Evolutionary conservation across 2,329 filamentous ascomycete species (phyloP).

Genomic region (Hypoxylon sp.): DNA sequence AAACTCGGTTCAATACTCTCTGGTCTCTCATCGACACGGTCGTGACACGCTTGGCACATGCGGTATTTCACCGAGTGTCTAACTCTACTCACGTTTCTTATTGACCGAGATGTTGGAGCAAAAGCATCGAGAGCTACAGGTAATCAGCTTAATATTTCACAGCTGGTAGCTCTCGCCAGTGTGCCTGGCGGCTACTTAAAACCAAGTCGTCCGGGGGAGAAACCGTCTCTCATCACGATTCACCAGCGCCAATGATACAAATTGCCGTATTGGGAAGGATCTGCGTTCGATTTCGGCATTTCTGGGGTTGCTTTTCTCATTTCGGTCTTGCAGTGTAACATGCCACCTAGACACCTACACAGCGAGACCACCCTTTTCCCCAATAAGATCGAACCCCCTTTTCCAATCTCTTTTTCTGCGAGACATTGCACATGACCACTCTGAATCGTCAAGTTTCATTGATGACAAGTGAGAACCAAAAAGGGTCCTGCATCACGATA

Average conservation of each 20-base stretch:
- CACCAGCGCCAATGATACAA: slow-evolving; percentile 38
- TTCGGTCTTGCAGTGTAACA: slow-evolving; percentile 49
- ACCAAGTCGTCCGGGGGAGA: slow-evolving; percentile 19
- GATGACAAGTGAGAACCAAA: slow-evolving; percentile 30
- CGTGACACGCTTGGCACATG: slow-evolving; percentile 43
- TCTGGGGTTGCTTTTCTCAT: slow-evolving; percentile 48
- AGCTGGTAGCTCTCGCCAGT: slow-evolving; percentile 16
- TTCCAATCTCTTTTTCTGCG: slow-evolving; percentile 28
- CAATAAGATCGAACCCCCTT: slow-evolving; percentile 36
- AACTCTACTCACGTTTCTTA: slow-evolving; percentile 17
- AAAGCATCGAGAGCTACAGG: slow-evolving; percentile 24
- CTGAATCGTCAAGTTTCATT: slow-evolving; percentile 42
- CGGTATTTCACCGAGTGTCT: slow-evolving; percentile 42
- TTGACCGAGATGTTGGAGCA: slow-evolving; percentile 32
- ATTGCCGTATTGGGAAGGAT: slow-evolving; percentile 42
- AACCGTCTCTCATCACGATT: slow-evolving; percentile 40
- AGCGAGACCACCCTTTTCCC: slow-evolving; percentile 31
- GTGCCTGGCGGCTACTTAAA: slow-evolving; percentile 25
- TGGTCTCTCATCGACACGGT: slow-evolving; percentile 26
- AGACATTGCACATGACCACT: slow-evolving; percentile 44
- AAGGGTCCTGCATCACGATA: slow-evolving; percentile 35
- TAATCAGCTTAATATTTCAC: slow-evolving; percentile 23
- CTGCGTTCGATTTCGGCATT: slow-evolving; percentile 50
- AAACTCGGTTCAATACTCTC: slow-evolving; percentile 28
- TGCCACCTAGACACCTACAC: slow-evolving; percentile 44